phyloP scores from a whole-genome alignment of 2,329 filamentous ascomycete genomes.

The Fusarium xyrophilum region DNA sequence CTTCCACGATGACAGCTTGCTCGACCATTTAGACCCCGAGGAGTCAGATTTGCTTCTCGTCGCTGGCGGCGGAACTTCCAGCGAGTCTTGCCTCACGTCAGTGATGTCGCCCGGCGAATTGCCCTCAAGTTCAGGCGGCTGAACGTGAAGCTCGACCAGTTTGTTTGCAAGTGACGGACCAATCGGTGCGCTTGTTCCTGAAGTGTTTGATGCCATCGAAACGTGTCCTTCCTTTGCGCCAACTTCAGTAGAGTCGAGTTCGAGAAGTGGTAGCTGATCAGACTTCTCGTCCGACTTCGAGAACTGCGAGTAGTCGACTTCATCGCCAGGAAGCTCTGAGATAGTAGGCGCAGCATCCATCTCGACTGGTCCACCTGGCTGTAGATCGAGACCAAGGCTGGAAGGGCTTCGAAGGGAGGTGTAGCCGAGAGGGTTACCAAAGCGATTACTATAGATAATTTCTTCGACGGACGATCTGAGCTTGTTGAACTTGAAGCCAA shows the following conservation, averaged over 20 bases:
- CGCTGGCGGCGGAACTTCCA: constrained; percentile 1
- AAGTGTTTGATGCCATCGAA: background rate
- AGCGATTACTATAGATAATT: constrained; percentile 36
- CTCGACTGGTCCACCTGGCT: background rate
- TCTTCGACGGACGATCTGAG: constrained; percentile 26
- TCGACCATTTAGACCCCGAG: constrained; percentile 23
- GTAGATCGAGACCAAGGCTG: constrained; percentile 1
- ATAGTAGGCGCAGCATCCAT: background rate
- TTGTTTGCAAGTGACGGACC: background rate
- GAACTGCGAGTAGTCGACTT: background rate
- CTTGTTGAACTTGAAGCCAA: constrained; percentile 39
- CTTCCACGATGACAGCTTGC: constrained; percentile 35
- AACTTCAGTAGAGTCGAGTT: constrained; percentile 27
- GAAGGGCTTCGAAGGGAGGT: constrained; percentile 27
- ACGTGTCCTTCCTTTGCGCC: background rate
- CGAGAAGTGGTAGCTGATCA: background rate
- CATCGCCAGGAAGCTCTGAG: constrained; percentile 21
- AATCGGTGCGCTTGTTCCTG: background rate
- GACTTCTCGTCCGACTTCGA: background rate
- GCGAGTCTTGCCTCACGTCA: background rate
- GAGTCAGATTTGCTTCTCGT: constrained; percentile 14
- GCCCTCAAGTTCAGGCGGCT: constrained; percentile 33
- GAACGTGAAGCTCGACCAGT: constrained; percentile 21
- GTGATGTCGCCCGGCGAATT: background rate
- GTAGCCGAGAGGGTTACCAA: constrained; percentile 16